Percentiles rank a stretch among this genome's conserved stretches.
phyloP scores from a whole-genome alignment of 208 protist genomes.

The Trypanosoma congolense region DNA sequence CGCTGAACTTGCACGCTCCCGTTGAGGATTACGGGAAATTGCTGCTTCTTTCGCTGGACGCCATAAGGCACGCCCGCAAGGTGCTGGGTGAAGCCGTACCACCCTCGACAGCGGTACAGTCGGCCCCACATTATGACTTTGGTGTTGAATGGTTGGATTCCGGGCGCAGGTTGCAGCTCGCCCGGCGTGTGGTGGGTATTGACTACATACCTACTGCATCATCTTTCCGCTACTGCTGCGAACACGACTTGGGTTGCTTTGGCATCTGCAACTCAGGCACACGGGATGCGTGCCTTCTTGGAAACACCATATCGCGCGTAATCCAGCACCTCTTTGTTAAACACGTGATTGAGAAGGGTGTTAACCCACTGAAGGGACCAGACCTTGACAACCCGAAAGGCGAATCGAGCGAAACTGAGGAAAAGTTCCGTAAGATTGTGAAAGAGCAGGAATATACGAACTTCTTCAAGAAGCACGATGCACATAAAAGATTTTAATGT shows the following conservation, averaged over 20 bases:
- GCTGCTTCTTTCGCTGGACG: conserved; percentile 66
- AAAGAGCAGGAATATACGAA: conserved; percentile 47
- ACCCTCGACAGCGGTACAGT: neutral
- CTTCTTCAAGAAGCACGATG: conserved; percentile 68
- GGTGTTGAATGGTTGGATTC: conserved; percentile 47
- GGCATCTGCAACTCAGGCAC: conserved; percentile 63
- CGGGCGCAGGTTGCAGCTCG: conserved; percentile 33
- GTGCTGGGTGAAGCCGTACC: conserved; percentile 20
- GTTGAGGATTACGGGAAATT: conserved; percentile 81
- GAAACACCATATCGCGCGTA: conserved; percentile 50
- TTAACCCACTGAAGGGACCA: conserved; percentile 41
- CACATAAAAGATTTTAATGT: conserved; percentile 50
- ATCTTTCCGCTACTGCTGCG: conserved; percentile 64
- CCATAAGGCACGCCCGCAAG: conserved; percentile 59
- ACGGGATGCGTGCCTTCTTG: conserved; percentile 50
- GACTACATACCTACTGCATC: conserved; percentile 46
- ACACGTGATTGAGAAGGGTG: conserved; percentile 52
- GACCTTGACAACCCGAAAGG: conserved; percentile 49
- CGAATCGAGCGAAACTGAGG: conserved; percentile 24
- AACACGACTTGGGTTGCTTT: conserved; percentile 73
- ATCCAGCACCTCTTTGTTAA: conserved; percentile 78
- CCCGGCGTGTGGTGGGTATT: conserved; percentile 19
- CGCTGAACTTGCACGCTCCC: conserved; percentile 69
- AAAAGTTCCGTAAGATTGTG: conserved; percentile 43
- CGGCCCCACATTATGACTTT: conserved; percentile 53